A percentile compares a stretch with the other conserved stretches of the same genome.
Conservation (phyloP, 208 protist genomes). For the Borovskyia barvae region DNA sequence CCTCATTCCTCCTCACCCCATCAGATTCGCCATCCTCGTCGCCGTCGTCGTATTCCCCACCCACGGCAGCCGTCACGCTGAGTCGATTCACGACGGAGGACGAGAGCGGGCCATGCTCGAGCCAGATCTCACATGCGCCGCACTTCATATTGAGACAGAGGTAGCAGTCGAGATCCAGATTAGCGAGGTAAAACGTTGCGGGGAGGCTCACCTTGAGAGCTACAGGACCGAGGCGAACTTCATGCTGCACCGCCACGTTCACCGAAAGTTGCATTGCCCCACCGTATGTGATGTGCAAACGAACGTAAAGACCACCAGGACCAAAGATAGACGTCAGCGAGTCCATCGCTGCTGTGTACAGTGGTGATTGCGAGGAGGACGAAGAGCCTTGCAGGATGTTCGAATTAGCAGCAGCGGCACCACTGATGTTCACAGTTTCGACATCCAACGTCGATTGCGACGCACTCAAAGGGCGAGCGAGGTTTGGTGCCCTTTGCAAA, state of each 20-base stretch:
- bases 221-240: slow-evolving; percentile 42
- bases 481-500: no score
- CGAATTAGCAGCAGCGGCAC: neutral
- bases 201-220: slow-evolving; percentile 63
- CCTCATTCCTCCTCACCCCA: neutral
- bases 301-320: slow-evolving; percentile 55
- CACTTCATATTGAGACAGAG: slow-evolving; percentile 66
- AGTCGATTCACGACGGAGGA: slow-evolving; percentile 67
- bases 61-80: slow-evolving; percentile 57
- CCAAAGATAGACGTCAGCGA: slow-evolving; percentile 48
- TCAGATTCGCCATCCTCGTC: neutral
- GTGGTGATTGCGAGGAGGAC: slow-evolving; percentile 10
- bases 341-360: slow-evolving; percentile 22
- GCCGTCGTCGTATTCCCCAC: slow-evolving; percentile 23
- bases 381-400: neutral
- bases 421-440: neutral
- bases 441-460: no score
- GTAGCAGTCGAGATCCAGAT: slow-evolving; percentile 79
- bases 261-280: slow-evolving; percentile 60
- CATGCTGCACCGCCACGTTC: slow-evolving; percentile 47
- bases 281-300: slow-evolving; percentile 83
- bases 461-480: no score
- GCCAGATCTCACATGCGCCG: slow-evolving; percentile 61
- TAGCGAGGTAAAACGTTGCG: slow-evolving; percentile 44
- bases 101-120: slow-evolving; percentile 67